A percentile compares a stretch with the other conserved stretches of the same genome.
These are phyloP conservation scores for Beauveria scarabaeidicola DNA, from an alignment of 2,329 filamentous ascomycete species.

Conservation along the genomic window DNA sequence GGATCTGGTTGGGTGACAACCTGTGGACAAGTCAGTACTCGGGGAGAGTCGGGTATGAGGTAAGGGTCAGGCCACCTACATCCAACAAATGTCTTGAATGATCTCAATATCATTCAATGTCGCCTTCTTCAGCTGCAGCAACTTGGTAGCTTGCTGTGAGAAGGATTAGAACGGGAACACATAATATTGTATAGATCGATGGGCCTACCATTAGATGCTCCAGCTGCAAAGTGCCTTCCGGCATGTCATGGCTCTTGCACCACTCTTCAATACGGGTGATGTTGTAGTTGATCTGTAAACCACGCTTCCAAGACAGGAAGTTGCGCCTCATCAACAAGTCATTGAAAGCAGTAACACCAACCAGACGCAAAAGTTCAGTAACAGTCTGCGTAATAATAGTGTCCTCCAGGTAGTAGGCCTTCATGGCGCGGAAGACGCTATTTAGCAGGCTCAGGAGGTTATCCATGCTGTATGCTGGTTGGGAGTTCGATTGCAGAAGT, in stretches of 20 bases:
- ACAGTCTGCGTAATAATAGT: constrained; percentile 93
- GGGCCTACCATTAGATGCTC: constrained; percentile 84
- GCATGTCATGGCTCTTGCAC: constrained; percentile 99
- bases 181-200: not conserved
- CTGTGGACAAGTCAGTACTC: constrained; percentile 32
- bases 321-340: constrained; percentile 95
- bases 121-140: constrained; percentile 96
- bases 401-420: constrained; percentile 94
- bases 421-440: constrained; percentile 97
- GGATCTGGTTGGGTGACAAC: constrained; percentile 97
- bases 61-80: constrained; percentile 52
- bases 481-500: constrained; percentile 80
- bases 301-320: constrained; percentile 98
- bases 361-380: constrained; percentile 83
- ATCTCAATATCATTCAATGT: constrained; percentile 99
- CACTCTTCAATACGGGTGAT: constrained; percentile 99
- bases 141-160: constrained; percentile 84
- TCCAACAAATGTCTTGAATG: constrained; percentile 99
- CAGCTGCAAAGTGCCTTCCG: constrained; percentile 90
- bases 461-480: constrained; percentile 98
- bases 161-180: constrained; percentile 19
- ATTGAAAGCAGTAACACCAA: constrained; percentile 97
- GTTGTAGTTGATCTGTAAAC: constrained; percentile 99
- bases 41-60: not conserved
- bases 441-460: constrained; percentile 92